Evolutionary conservation across 108 stramenopile genomes (phyloP), one percentile per base, ranked within the genome.

Genomic region (Stephanodiscus minutulus): DNA sequence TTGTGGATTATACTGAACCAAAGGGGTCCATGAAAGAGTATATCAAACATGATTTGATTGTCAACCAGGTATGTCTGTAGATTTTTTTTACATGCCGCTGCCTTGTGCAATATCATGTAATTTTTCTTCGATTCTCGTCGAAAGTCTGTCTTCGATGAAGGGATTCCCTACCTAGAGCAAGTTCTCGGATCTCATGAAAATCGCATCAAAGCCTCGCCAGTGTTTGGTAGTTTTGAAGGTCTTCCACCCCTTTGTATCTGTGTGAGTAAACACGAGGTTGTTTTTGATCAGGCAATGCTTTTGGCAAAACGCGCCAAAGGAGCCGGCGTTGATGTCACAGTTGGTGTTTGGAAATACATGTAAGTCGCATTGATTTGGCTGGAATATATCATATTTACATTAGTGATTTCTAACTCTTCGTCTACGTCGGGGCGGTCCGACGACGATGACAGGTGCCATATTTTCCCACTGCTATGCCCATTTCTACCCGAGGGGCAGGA

Each of bases 261-360:
- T 56, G 87, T 85, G 0, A 88, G 87, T 17, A 79, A 87, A 62
- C 91, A 93, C 59, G 91, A 93, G 79, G 85, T 84, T 36, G 84
- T 85, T 6, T 90, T 87, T 58, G 91, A 93, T 46, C 88, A 89
- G 80, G 66, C 85, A 25, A 82, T 90, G 49, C 55, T 82, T 0
- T 52, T 90, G 36, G 85, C 84, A 0, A 83, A 86, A 52, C 70
- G 72, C 36, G 91, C 86, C 11, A 73, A n/a, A 84, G 44, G 55
- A 70, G 2, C 68, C 79, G 12, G 84, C 39, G 89, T 90, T 5
- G 69, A 77, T 35, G 89, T 89, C 1, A 86, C 87, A 0, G 39
- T 93, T 41, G 88, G 86, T 22, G 76, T 87, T 17, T 93, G 89
- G 89, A 90, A 89, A 56, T 86, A 87, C 61, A 81, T 82, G 83